Percentiles rank a stretch among this genome's conserved stretches.
These are phyloP conservation scores for Ceratorhiza oryzae-sativae DNA, from an alignment of 1,284 basidiomycete genomes.

Conservation along the genomic window DNA sequence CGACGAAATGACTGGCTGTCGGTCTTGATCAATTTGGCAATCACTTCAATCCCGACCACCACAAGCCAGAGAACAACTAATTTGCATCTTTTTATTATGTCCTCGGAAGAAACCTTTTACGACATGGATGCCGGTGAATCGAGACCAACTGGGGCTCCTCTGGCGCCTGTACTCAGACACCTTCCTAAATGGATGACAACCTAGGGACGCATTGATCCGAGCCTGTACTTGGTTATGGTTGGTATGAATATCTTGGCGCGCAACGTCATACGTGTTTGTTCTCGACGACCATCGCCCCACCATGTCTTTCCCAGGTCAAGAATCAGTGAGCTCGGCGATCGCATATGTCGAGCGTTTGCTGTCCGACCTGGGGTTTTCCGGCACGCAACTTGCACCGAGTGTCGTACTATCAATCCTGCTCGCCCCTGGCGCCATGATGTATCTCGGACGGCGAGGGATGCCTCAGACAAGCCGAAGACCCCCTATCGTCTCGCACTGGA, in stretches of 20 bases:
- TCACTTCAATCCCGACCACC: background rate
- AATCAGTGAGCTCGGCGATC: background rate
- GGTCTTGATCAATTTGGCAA: background rate
- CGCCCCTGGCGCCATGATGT: constrained; percentile 19
- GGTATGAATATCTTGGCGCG: background rate
- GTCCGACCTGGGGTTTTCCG: background rate
- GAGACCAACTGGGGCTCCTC: background rate
- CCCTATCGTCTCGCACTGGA: constrained; percentile 32
- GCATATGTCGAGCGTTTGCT: constrained; percentile 3
- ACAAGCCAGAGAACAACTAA: background rate
- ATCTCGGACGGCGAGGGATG: background rate
- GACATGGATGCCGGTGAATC: background rate
- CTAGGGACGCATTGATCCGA: background rate
- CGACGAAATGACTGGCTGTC: background rate
- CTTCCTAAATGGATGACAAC: background rate
- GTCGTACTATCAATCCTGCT: constrained; percentile 9
- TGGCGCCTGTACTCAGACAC: background rate
- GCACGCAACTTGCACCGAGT: background rate
- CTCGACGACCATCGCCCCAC: constrained; percentile 3
- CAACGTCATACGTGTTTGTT: too few relatives aligned
- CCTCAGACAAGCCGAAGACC: constrained; percentile 13
- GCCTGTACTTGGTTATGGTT: background rate
- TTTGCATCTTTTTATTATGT: background rate
- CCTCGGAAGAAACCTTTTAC: background rate
- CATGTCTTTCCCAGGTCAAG: background rate